These are phyloP conservation scores for Arabidopsis hybrid DNA, from an alignment of 441 rosid species.

Conservation along the genomic window DNA sequence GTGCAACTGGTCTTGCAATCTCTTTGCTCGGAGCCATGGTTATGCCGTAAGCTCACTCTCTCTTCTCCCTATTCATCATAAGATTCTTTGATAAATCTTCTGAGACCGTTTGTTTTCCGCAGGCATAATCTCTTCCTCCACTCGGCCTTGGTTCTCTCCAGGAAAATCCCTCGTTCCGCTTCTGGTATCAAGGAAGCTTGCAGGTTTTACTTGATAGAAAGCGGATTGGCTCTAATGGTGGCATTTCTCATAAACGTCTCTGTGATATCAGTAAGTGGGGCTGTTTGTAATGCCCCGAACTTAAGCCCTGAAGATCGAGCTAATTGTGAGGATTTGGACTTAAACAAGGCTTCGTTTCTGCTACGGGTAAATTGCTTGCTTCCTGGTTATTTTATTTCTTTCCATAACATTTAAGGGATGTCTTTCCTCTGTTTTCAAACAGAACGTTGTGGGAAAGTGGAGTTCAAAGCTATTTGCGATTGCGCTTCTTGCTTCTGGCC, in stretches of 20 bases:
- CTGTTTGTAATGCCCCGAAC: constrained; percentile 77
- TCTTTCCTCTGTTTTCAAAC: constrained; percentile 36
- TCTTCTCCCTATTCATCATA: constrained; percentile 8
- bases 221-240: constrained; percentile 79
- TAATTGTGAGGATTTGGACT: constrained; percentile 79
- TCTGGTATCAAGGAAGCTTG: constrained; percentile 93
- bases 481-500: constrained; percentile 92
- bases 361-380: constrained; percentile 59
- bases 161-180: constrained; percentile 86
- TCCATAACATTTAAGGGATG: background rate
- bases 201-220: constrained; percentile 87
- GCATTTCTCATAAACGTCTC: constrained; percentile 94
- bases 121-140: constrained; percentile 98
- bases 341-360: constrained; percentile 92
- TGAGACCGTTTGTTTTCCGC: constrained; percentile 14
- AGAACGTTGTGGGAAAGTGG: constrained; percentile 93
- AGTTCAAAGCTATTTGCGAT: constrained; percentile 87
- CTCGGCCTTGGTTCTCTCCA: constrained; percentile 94
- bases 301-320: constrained; percentile 64
- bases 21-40: constrained; percentile 98
- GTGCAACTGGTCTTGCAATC: constrained; percentile 95
- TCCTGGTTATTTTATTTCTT: constrained; percentile 4
- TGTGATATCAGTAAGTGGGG: constrained; percentile 84
- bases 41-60: constrained; percentile 79
- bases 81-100: background rate